Base-by-base conservation (phyloP, 2,329 filamentous ascomycete genomes). In the Pseudocercospora musae region DNA sequence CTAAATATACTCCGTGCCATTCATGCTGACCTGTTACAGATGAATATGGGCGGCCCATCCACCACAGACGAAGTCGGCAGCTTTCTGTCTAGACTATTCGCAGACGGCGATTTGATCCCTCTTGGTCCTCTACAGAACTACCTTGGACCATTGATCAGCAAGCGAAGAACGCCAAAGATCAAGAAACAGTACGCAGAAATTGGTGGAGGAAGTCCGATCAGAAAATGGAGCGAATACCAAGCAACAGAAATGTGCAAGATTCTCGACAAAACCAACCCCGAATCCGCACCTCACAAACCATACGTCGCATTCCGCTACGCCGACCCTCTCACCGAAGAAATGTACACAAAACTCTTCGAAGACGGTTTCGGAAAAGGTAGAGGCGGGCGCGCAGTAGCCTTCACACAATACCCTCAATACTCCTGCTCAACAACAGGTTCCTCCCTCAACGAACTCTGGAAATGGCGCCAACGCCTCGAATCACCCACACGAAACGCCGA, bases 261-360 rank as follows among this genome's bases (percentile, higher is more conserved):
- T 57, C 84, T 99, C 57, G 95, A 99, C 82, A 85, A 89, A 70
- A 89, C 92, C 64, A 73, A 96, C 90, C 95, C 95, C 5, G 90
- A 96, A 74, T 96, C 93, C 1, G 95, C 95, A 3, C 95, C 95
- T 5, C 95, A 99, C 76, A 97, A 95, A 76, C 95, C 95, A 8
- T 99, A 99, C 73, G 92, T 98, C 52, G 94, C 95, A 13, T 99
- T 99, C 77, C 90, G 95, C 66, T 99, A 99, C 74, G 94, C 96
- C 13, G 84, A 93, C 65, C 95, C 95, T 0, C 78, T 99, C 73
- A 99, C 95, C 1, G 95, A 98, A 79, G 87, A 96, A 70, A 96
- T 93, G 87, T 98, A 99, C 76, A 83, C 85, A 58, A 85, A 86
- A 71, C 78, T 99, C 66, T 79, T 99, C 23, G 87, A 87, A 7